Percentiles rank a stretch among this genome's conserved stretches.
phyloP scores from a whole-genome alignment of 306 rosid genomes.

The Trifolium fragiferum region DNA sequence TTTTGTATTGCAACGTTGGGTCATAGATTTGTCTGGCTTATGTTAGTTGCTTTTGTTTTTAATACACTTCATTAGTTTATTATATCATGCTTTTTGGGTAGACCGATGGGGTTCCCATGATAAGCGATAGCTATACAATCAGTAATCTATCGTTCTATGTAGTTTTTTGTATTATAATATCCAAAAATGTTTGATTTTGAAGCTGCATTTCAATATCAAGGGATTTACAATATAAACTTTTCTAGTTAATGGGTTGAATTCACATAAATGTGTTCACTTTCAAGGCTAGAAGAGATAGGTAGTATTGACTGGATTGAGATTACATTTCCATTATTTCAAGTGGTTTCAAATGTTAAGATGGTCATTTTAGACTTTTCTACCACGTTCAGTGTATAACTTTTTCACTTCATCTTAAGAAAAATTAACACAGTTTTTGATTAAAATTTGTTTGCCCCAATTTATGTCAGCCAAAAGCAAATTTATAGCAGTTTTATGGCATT shows the following conservation, averaged over 20 bases:
- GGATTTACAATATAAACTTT: not conserved
- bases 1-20: conserved; percentile 5
- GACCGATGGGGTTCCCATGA: not conserved
- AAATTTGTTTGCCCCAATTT: conserved; percentile 4
- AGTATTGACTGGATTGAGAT: conserved; percentile 6
- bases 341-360: not conserved
- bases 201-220: conserved; percentile 20
- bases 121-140: not conserved
- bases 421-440: conserved; percentile 11
- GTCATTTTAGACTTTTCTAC: not conserved
- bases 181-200: conserved; percentile 7
- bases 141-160: not conserved
- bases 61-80: not conserved
- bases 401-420: conserved; percentile 3
- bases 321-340: conserved; percentile 17
- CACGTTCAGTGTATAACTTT: conserved; percentile 3
- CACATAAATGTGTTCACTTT: not conserved
- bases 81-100: conserved; percentile 19
- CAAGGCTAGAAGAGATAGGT: not conserved
- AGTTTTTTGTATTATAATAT: conserved; percentile 12
- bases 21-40: conserved; percentile 14
- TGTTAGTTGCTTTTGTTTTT: conserved; percentile 4
- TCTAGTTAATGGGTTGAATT: conserved; percentile 9
- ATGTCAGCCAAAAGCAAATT: not conserved
- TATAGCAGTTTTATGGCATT: conserved; percentile 24